Percentiles rank a stretch among this genome's conserved stretches.
phyloP scores from a whole-genome alignment of 768 basidiomycete genomes.

The Calocera cornea region DNA sequence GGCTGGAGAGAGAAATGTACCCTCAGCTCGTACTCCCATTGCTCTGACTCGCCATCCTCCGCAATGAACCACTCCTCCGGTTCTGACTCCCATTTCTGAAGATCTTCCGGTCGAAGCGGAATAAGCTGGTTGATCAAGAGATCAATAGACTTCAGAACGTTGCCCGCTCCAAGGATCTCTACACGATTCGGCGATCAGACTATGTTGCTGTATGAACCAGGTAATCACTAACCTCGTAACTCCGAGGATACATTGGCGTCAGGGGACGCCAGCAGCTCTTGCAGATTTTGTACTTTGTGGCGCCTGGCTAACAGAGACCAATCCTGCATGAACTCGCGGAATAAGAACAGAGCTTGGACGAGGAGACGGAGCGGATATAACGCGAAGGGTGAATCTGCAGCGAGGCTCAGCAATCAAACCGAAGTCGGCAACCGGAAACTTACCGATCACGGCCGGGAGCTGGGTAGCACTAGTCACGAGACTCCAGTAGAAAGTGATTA shows the following conservation, averaged over 20 bases:
- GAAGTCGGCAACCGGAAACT: not conserved
- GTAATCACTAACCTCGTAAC: not conserved
- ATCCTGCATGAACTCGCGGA: slow-evolving; percentile 40
- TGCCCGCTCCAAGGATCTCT: not conserved
- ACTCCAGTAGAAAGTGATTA: slow-evolving; percentile 2
- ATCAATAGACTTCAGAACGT: slow-evolving; percentile 34
- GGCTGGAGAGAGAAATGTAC: slow-evolving; percentile 33
- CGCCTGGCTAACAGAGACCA: not conserved
- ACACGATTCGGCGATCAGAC: not conserved
- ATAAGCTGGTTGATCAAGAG: slow-evolving; percentile 74
- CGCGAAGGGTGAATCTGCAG: slow-evolving; percentile 45
- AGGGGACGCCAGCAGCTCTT: slow-evolving; percentile 7
- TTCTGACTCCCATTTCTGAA: slow-evolving; percentile 72
- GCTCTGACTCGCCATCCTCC: slow-evolving; percentile 79
- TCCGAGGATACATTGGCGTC: slow-evolving; percentile 3
- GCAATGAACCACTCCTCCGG: slow-evolving; percentile 91
- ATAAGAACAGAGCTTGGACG: slow-evolving; percentile 73
- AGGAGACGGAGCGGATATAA: slow-evolving; percentile 66
- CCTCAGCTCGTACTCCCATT: slow-evolving; percentile 87
- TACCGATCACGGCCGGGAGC: not conserved
- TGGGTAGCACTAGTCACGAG: not conserved
- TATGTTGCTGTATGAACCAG: not conserved
- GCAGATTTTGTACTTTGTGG: not conserved
- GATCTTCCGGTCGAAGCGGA: slow-evolving; percentile 65
- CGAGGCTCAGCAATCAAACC: not conserved